Conservation (phyloP, 2,329 filamentous ascomycete species). For the Aspergillus clavatus region DNA sequence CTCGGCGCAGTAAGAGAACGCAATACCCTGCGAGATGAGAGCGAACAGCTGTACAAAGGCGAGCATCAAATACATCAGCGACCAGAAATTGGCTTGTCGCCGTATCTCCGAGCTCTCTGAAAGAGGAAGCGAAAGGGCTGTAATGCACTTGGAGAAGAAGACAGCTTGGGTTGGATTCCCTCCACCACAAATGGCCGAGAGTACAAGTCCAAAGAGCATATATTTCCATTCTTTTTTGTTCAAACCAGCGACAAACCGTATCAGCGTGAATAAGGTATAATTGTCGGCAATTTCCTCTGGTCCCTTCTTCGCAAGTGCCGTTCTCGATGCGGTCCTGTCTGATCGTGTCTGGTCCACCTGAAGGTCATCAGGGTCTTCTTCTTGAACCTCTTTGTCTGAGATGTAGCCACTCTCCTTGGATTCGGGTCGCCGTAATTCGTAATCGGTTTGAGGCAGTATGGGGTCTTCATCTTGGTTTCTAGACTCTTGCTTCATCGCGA, state of each 20-base stretch:
- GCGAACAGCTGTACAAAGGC: constrained; percentile 73
- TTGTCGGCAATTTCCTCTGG: no score
- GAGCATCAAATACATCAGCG: constrained; percentile 81
- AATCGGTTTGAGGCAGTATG: no score
- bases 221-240: constrained; percentile 66
- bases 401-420: no score
- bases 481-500: constrained; percentile 42
- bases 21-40: constrained; percentile 63
- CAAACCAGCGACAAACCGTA: constrained; percentile 75
- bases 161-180: constrained; percentile 74
- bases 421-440: constrained; percentile 43
- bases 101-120: constrained; percentile 56
- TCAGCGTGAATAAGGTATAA: constrained; percentile 68
- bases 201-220: constrained; percentile 70
- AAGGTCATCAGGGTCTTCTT: no score
- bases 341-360: no score
- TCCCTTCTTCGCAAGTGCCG: no score
- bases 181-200: constrained; percentile 70
- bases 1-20: constrained; percentile 84
- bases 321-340: no score
- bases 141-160: constrained; percentile 86
- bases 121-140: constrained; percentile 60
- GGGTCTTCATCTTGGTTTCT: no score
- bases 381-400: no score
- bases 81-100: constrained; percentile 86